Evolutionary conservation across 2,329 filamentous ascomycete genomes (phyloP), one percentile per base, ranked within the genome.

Genomic region (Alternaria solani): DNA sequence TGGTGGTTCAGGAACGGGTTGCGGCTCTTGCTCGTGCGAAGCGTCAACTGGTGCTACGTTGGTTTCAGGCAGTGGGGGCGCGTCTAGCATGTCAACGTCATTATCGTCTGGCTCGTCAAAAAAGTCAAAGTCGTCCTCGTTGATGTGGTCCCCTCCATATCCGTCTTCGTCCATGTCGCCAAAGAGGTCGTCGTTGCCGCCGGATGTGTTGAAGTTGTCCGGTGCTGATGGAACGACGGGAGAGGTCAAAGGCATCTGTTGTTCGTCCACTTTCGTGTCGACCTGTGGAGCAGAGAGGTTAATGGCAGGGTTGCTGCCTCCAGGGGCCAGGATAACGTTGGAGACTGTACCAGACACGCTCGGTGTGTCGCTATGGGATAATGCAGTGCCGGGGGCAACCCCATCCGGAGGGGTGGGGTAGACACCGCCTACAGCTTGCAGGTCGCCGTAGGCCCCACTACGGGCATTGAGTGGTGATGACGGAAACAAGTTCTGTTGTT

Each of bases 61-160:
- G 14, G 28, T 62, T 9, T 75, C 66, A 18, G 68, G 57, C 2
- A 61, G 38, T 5, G 62, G 44, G 8, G 69, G 62, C 9, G 69
- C 72, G 49, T 77, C 75, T 16, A 70, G 46, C 72, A 79, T 77
- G 25, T 75, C 71, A 23, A 74, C 63, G 28, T 77, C 75, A n/a
- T 75, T 77, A 42, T 75, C 80, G 47, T 80, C 81, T 2, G 83
- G 84, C 62, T 90, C 88, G 69, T 94, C 91, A 67, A 94, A 94
- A 76, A 94, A 94, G 73, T 87, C 92, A 74, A 94, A 94, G 72
- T 95, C 92, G 6, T 88, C 91, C 67, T 95, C 92, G 1, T 90
- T 93, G n/a, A 94, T 82, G n/a, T 81, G 87, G 63, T 87, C 85
- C n/a, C 88, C 86, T n/a, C 85, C 88, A 77, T 92, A 92, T 66